phyloP scores from a whole-genome alignment of 192 early-diverging fungal species.

The Backusella westeae region DNA sequence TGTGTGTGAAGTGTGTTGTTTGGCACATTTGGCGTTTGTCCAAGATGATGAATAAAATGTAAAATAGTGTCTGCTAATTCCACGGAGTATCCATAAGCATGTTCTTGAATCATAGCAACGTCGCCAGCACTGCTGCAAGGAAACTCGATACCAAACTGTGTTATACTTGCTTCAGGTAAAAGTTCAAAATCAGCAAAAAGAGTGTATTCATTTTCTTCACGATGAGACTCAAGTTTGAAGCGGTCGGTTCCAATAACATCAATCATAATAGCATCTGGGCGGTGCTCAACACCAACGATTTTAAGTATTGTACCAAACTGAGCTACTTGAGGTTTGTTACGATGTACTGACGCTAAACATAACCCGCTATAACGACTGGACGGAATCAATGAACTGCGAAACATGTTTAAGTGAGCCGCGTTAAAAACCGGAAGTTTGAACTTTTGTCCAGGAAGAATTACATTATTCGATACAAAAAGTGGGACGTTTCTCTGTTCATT shows the following conservation, averaged over 20 bases:
- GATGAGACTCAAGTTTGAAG: conserved; percentile 8
- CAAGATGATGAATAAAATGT: conserved; percentile 10
- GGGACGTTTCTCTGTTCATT: background rate
- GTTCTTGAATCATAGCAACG: background rate
- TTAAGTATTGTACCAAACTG: conserved; percentile 18
- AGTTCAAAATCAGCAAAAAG: conserved; percentile 10
- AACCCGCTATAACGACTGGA: conserved; percentile 16
- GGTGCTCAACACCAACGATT: conserved; percentile 17
- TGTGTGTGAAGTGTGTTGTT: background rate
- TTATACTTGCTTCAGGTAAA: background rate
- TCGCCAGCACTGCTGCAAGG: background rate
- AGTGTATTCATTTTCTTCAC: background rate
- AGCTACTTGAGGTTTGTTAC: conserved; percentile 12
- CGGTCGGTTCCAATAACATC: conserved; percentile 16
- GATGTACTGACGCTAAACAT: conserved; percentile 17
- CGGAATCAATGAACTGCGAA: conserved; percentile 2
- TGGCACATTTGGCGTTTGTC: background rate
- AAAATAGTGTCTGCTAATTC: conserved; percentile 16
- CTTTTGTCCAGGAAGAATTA: conserved; percentile 15
- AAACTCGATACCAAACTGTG: conserved; percentile 4
- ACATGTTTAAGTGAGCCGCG: background rate
- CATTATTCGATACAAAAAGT: conserved; percentile 6
- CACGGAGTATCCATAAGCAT: background rate
- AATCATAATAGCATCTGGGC: conserved; percentile 14
- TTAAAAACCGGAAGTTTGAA: conserved; percentile 10